Percentiles rank a stretch among this genome's conserved stretches.
phyloP scores from a whole-genome alignment of 129 eudicot genomes.

The Artemisia argyi region DNA sequence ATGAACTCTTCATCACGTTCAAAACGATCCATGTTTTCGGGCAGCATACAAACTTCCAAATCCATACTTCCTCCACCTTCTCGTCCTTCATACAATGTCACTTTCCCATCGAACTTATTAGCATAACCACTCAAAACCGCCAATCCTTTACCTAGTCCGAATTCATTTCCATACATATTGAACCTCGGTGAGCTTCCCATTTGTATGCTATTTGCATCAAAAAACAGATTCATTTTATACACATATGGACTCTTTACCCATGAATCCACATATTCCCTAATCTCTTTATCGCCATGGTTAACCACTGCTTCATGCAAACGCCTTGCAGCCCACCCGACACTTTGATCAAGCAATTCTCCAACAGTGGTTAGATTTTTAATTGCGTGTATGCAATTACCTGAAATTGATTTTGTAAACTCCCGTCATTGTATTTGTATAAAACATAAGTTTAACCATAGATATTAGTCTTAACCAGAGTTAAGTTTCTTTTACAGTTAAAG shows the following conservation, averaged over 20 bases:
- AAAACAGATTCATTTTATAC: slow-evolving; percentile 25
- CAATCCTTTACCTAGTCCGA: slow-evolving; percentile 67
- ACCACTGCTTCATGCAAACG: slow-evolving; percentile 40
- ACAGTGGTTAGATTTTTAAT: slow-evolving; percentile 8
- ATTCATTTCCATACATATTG: slow-evolving; percentile 71
- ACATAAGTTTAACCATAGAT: too few relatives aligned
- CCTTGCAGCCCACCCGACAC: slow-evolving; percentile 60
- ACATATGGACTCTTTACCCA: slow-evolving; percentile 42
- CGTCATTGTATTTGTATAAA: too few relatives aligned
- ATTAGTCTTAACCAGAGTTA: too few relatives aligned
- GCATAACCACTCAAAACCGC: slow-evolving; percentile 65
- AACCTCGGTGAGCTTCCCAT: slow-evolving; percentile 68
- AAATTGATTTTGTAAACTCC: background rate
- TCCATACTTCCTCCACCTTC: slow-evolving; percentile 59
- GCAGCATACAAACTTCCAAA: slow-evolving; percentile 45
- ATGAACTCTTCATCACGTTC: slow-evolving; percentile 47
- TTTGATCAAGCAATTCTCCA: slow-evolving; percentile 30
- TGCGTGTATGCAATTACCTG: slow-evolving; percentile 26
- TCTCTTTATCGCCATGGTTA: slow-evolving; percentile 30
- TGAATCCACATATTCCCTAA: slow-evolving; percentile 24
- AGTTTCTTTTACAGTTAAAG: too few relatives aligned
- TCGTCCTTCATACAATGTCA: slow-evolving; percentile 42
- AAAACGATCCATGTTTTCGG: slow-evolving; percentile 40
- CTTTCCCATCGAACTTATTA: slow-evolving; percentile 61
- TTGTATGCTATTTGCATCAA: slow-evolving; percentile 36